Evolutionary conservation across 2,329 filamentous ascomycete species (phyloP), one percentile per base, ranked within the genome.

Genomic region (Pseudocercospora musae): DNA sequence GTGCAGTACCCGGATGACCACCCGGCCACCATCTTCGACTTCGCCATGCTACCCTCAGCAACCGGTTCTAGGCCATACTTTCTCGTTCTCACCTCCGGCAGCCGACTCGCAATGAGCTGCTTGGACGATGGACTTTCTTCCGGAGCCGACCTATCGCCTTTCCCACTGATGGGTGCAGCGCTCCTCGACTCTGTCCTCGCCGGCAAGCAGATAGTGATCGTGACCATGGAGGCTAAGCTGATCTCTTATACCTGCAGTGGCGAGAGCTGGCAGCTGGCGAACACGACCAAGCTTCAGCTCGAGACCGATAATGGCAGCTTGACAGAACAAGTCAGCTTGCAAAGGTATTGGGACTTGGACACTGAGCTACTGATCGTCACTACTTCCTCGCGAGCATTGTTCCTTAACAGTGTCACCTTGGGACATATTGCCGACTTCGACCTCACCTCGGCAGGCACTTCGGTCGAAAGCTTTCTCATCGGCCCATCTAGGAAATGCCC

Each of bases 1-100:
- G 69, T 81, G 6, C 77, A 89, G 3, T 83, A 87, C 10, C 72
- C 87, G 3, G 81, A 81, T 56, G 82, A 83, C 7, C 84, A 88
- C 56, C 83, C 82, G 54, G 84, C 86, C 0, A 81, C 85, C 44
- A 82, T 86, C 0, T 86, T 91, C 70, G 86, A 87, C 62, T 92
- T 92, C 68, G 80, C 80, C 0, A 76, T 79, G 1, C 68, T 77
- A 21, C 69, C 71, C 1, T 62, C 56, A 9, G 62, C 66, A 5
- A 74, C 76, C 11, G 70, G 70, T 1, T 71, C 72, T 6, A 72
- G 72, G 29, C 62, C 72, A 0, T 73, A 80, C 10, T 74, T 92
- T 0, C 72, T 91, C 8, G 72, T 91, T 7, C 81, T 92, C 5
- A 85, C 85, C 37, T 82, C 84, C 15, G 87, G 89, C 58, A 90